Evolutionary conservation across 2,329 filamentous ascomycete genomes (phyloP).

Genomic region (Stachybotrys echinatus): DNA sequence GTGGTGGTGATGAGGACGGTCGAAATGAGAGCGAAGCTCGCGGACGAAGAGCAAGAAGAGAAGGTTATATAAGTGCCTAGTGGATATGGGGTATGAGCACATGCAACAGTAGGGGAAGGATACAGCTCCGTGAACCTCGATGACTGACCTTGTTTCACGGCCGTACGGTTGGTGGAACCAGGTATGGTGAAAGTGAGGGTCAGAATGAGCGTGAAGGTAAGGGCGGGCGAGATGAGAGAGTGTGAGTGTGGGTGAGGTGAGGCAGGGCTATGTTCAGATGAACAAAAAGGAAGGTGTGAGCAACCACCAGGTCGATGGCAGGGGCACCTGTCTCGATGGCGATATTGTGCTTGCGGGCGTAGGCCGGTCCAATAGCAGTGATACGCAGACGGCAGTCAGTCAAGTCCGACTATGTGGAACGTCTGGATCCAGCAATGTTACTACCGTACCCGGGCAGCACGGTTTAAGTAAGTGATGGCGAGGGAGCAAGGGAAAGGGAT

Average conservation of each 20-base stretch:
- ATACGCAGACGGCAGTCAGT: neutral
- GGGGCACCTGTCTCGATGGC: neutral
- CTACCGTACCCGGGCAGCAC: neutral
- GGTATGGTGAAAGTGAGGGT: too few species aligned
- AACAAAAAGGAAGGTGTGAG: neutral
- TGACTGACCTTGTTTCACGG: too few species aligned
- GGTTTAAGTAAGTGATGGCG: neutral
- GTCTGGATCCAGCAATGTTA: neutral
- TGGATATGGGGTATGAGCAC: too few species aligned
- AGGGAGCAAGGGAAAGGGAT: neutral
- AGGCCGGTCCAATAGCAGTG: neutral
- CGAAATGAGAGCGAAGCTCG: neutral
- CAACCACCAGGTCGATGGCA: neutral
- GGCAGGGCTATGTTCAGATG: neutral
- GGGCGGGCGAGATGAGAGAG: neutral
- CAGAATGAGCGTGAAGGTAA: neutral
- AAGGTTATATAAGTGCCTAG: neutral
- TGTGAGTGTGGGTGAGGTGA: neutral
- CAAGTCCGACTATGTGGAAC: neutral
- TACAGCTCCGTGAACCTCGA: too few species aligned
- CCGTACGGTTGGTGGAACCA: too few species aligned
- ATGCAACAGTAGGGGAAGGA: too few species aligned
- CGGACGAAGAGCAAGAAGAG: neutral
- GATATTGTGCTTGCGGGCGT: neutral
- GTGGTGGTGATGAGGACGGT: too few species aligned